phyloP scores from a whole-genome alignment of 192 early-diverging fungal species.

The Coemansia guatemalensis region DNA sequence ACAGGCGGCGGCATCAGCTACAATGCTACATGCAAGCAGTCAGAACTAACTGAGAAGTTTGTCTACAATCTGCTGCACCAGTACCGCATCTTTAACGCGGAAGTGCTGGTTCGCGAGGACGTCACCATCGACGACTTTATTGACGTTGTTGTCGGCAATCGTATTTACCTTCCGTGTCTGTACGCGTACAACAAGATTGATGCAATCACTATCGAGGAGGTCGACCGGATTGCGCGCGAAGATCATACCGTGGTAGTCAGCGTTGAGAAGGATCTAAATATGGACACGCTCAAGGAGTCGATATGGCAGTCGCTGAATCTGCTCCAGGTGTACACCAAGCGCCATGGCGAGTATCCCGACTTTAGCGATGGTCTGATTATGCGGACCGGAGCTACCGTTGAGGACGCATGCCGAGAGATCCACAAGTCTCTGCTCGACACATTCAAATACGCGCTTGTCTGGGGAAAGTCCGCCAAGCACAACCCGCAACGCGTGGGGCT shows the following conservation, averaged over 20 bases:
- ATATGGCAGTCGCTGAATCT: conserved; percentile 90
- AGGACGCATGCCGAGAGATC: conserved; percentile 84
- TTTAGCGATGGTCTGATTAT: conserved; percentile 91
- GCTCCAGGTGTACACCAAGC: conserved; percentile 96
- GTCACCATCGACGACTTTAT: conserved; percentile 96
- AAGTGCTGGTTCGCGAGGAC: conserved; percentile 96
- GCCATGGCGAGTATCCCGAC: conserved; percentile 91
- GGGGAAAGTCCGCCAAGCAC: conserved; percentile 96
- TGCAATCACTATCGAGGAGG: conserved; percentile 91
- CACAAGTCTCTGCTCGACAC: conserved; percentile 84
- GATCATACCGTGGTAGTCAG: conserved; percentile 89
- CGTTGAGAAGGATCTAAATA: conserved; percentile 89
- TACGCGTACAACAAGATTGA: conserved; percentile 99
- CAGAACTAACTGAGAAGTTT: conserved; percentile 83
- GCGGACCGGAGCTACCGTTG: conserved; percentile 73
- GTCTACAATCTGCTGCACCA: conserved; percentile 94
- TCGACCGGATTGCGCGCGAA: conserved; percentile 87
- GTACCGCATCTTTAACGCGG: conserved; percentile 98
- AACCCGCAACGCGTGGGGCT: conserved; percentile 94
- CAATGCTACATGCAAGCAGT: conserved; percentile 87
- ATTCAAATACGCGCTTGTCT: conserved; percentile 96
- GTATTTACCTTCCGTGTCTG: conserved; percentile 93
- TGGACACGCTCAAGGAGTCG: conserved; percentile 85
- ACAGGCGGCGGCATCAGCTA: conserved; percentile 97
- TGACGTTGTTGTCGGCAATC: conserved; percentile 97